Conservation (phyloP, 768 basidiomycete species). For the Pleurotus platypus region DNA sequence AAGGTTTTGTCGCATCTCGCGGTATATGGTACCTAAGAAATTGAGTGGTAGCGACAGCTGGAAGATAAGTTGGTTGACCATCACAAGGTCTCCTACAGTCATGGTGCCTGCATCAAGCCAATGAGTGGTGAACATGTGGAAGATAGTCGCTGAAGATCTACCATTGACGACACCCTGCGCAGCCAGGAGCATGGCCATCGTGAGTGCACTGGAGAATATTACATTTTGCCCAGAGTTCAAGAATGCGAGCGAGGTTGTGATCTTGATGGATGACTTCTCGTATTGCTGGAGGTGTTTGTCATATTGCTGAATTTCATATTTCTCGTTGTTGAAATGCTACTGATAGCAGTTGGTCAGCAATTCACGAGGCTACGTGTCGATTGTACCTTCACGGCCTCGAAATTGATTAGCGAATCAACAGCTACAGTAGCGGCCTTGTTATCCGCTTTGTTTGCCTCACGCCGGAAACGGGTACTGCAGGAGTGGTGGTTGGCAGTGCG, state of each 20-base stretch:
- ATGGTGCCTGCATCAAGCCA: conserved; percentile 66
- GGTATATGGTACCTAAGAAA: conserved; percentile 95
- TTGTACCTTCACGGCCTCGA: conserved; percentile 93
- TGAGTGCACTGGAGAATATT: conserved; percentile 93
- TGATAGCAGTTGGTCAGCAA: conserved; percentile 10
- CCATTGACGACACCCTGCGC: conserved; percentile 93
- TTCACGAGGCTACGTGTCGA: not conserved
- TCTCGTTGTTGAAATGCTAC: conserved; percentile 97
- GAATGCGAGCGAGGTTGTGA: conserved; percentile 89
- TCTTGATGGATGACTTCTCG: conserved; percentile 90
- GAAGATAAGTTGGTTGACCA: conserved; percentile 99
- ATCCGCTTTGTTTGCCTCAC: conserved; percentile 93
- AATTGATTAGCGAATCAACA: conserved; percentile 96
- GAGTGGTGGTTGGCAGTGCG: not conserved
- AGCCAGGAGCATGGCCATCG: conserved; percentile 93
- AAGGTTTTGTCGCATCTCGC: conserved; percentile 92
- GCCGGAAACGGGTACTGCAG: conserved; percentile 82
- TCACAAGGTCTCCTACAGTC: conserved; percentile 97
- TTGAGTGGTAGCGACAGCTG: conserved; percentile 95
- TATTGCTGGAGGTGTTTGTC: conserved; percentile 85
- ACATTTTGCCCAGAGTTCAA: conserved; percentile 96
- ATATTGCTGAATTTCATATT: conserved; percentile 86
- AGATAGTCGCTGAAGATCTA: conserved; percentile 19
- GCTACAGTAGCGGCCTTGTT: conserved; percentile 93
- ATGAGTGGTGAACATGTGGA: too few species aligned